Base-by-base conservation (phyloP, 306 rosid genomes). In the Lablab purpureus region DNA sequence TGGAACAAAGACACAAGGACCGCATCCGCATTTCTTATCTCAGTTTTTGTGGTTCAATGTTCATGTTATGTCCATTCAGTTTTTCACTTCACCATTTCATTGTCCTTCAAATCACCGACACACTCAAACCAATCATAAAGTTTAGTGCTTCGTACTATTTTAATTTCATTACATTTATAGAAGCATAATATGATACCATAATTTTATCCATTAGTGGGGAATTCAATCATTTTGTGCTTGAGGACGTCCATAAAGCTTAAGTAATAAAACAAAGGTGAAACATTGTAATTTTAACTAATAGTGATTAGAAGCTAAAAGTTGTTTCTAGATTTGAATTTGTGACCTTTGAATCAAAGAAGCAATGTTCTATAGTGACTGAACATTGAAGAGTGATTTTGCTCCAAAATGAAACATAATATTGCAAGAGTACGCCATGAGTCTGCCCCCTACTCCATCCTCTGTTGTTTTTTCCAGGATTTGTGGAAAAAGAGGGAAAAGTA, bases 71-170 rank as follows among this genome's bases (percentile, higher is more conserved):
- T 3, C 30, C 63, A 5, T 30, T 15, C 1, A 71, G 18, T 28
- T 5, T 43, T 46, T 30, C 43, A 69, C 37, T 47, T 69, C 25
- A 34, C 7, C 10, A 46, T 75, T 27, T 40, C 43, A 1, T 41
- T 41, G 78, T 59, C 70, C 79, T 74, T 74, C 6, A 43, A 58
- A 23, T 2, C 4, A 10, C 54, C 21, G 28, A 25, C 78, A 59
- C 67, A 58, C 12, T 37, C 3, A 15, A 60, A 7, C 15, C 21
- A 45, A 46, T 5, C 17, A 69, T 7, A 27, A 23, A 21, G 25
- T 27, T 4, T 25, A 23, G 41, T 21, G 56, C 2, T 22, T 23
- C 50, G 7, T 9, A 37, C 2, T 68, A 7, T 22, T 68, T 68
- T 25, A 25, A 58, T 13, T 59, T 6, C 0, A 27, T 59, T 6